phyloP scores from a whole-genome alignment of 169 alveolate species.

The Eimeria necatrix region DNA sequence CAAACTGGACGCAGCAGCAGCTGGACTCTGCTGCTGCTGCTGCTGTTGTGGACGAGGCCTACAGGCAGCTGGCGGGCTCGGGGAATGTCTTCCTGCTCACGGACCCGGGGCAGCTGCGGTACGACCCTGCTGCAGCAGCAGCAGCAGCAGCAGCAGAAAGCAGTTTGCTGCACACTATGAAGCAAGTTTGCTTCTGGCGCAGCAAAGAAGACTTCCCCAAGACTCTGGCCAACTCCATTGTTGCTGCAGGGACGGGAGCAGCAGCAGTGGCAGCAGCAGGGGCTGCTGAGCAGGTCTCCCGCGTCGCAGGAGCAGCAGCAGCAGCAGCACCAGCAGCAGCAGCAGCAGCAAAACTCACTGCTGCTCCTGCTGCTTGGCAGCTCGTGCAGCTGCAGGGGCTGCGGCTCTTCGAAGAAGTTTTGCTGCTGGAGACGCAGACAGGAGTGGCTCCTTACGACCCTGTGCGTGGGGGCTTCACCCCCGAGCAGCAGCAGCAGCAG shows the following conservation, averaged over 20 bases:
- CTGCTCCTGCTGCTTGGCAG: neutral
- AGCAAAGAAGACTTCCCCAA: neutral
- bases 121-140: neutral
- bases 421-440: neutral
- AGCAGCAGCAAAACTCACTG: neutral
- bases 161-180: neutral
- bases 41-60: neutral
- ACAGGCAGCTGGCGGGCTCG: too few relatives aligned
- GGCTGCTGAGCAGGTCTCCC: neutral
- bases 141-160: neutral
- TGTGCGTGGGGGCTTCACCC: neutral
- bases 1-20: neutral
- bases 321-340: neutral
- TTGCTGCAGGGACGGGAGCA: neutral
- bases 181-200: neutral
- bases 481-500: neutral
- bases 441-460: neutral
- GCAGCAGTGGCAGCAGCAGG: neutral
- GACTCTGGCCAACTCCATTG: neutral
- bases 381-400: neutral
- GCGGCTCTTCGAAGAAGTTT: neutral
- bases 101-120: neutral
- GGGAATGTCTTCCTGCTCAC: too few relatives aligned
- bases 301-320: neutral
- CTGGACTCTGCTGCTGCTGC: neutral